phyloP scores from a whole-genome alignment of 2,329 filamentous ascomycete species.

The Aspergillaceae sp. region DNA sequence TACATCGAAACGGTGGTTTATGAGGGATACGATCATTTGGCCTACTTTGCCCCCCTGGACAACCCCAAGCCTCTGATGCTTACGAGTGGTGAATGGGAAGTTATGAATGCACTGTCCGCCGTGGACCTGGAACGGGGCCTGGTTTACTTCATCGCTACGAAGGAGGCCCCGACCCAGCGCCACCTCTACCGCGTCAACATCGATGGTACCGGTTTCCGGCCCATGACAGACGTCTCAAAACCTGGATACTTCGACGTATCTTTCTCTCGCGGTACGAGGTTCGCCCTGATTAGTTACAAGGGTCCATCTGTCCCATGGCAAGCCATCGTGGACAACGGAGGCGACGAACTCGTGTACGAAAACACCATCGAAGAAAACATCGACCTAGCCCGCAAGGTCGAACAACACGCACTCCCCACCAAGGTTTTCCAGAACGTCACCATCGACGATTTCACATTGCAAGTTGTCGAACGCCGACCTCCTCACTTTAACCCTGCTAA shows the following conservation, averaged over 20 bases:
- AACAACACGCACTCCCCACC: constrained; percentile 71
- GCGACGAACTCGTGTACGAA: constrained; percentile 55
- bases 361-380: constrained; percentile 71
- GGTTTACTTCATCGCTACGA: constrained; percentile 84
- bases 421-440: constrained; percentile 75
- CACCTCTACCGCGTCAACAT: constrained; percentile 87
- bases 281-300: constrained; percentile 71
- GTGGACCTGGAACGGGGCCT: constrained; percentile 77
- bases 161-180: constrained; percentile 78
- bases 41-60: constrained; percentile 85
- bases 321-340: constrained; percentile 76
- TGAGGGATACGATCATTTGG: constrained; percentile 80
- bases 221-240: constrained; percentile 63
- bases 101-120: constrained; percentile 72
- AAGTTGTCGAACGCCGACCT: constrained; percentile 75
- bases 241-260: constrained; percentile 74
- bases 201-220: constrained; percentile 62
- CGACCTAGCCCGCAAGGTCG: constrained; percentile 58
- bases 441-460: constrained; percentile 67
- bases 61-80: constrained; percentile 73
- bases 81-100: constrained; percentile 86
- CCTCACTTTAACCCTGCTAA: constrained; percentile 77
- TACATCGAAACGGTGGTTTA: constrained; percentile 89
- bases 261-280: constrained; percentile 76
- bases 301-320: constrained; percentile 87